Conservation (phyloP, 495 filamentous ascomycete genomes). For the Aspergillus olivimuriae region DNA sequence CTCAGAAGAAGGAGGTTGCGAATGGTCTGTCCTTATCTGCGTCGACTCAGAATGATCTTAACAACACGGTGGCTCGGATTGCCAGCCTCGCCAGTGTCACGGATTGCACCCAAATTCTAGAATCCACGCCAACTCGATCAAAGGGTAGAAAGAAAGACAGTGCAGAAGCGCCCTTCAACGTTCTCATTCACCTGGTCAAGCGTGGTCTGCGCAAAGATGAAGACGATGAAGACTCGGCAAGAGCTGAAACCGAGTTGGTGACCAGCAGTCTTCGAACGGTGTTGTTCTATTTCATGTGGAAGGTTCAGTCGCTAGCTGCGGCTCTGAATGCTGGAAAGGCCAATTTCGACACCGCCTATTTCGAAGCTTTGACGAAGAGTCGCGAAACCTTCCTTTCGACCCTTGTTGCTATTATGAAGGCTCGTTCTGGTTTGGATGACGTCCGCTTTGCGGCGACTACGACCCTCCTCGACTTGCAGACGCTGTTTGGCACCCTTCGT, state of each 20-base stretch:
- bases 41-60: constrained; percentile 58
- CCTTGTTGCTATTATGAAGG: constrained; percentile 57
- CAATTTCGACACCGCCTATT: constrained; percentile 46
- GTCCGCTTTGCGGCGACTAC: constrained; percentile 70
- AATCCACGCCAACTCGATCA: constrained; percentile 43
- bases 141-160: constrained; percentile 45
- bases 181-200: constrained; percentile 58
- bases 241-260: constrained; percentile 69
- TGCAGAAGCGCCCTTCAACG: constrained; percentile 51
- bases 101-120: constrained; percentile 67
- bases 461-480: constrained; percentile 70
- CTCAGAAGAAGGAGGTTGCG: constrained; percentile 59
- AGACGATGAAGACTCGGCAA: constrained; percentile 56
- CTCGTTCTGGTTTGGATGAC: constrained; percentile 56
- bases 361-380: constrained; percentile 37
- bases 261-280: constrained; percentile 62
- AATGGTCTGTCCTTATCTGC: constrained; percentile 54
- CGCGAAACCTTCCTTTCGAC: constrained; percentile 49
- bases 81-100: constrained; percentile 76
- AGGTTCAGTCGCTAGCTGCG: constrained; percentile 49
- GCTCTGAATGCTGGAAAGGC: constrained; percentile 32
- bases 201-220: constrained; percentile 56
- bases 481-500: constrained; percentile 69
- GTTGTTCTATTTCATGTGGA: constrained; percentile 95
- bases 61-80: constrained; percentile 76